Percentiles rank a stretch among this genome's conserved stretches.
phyloP scores from a whole-genome alignment of 2,329 filamentous ascomycete genomes.

The Colletotrichum spinosum region DNA sequence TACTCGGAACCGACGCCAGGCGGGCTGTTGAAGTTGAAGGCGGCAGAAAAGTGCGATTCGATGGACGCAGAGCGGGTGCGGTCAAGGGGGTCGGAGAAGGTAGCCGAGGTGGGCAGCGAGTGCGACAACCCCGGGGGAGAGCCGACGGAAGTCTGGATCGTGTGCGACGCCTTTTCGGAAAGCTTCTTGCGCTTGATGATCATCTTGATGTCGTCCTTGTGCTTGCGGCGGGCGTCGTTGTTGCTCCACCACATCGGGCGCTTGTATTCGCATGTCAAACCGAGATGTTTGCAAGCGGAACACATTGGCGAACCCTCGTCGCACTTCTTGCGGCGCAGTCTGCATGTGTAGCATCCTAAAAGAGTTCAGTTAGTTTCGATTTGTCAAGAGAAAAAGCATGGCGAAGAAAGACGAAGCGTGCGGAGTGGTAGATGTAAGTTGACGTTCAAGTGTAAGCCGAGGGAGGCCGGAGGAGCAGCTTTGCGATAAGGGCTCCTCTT shows the following conservation, averaged over 20 bases:
- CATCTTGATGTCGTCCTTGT: constrained; percentile 97
- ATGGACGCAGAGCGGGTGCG: constrained; percentile 81
- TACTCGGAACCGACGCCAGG: constrained; percentile 63
- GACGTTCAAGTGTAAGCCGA: constrained; percentile 46
- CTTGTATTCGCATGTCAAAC: constrained; percentile 94
- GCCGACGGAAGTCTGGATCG: constrained; percentile 66
- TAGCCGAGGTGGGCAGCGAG: constrained; percentile 84
- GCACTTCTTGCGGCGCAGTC: constrained; percentile 76
- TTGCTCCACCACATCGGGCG: constrained; percentile 98
- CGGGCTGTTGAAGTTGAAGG: constrained; percentile 79
- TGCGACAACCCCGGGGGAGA: constrained; percentile 84
- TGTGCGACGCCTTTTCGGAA: constrained; percentile 80
- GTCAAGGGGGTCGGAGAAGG: constrained; percentile 79
- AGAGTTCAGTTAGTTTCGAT: constrained; percentile 25
- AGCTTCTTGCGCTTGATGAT: constrained; percentile 98
- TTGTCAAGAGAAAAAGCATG: constrained; percentile 31
- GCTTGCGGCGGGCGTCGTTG: constrained; percentile 83
- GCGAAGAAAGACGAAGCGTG: constrained; percentile 37
- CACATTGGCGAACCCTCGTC: constrained; percentile 73
- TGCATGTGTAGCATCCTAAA: constrained; percentile 75
- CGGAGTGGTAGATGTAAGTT: constrained; percentile 17
- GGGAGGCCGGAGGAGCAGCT: constrained; percentile 33
- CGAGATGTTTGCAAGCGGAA: constrained; percentile 78
- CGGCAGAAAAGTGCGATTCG: constrained; percentile 80
- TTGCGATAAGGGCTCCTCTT: background rate